Evolutionary conservation across 1,284 basidiomycete species (phyloP).

Genomic region (Flammula alnicola): DNA sequence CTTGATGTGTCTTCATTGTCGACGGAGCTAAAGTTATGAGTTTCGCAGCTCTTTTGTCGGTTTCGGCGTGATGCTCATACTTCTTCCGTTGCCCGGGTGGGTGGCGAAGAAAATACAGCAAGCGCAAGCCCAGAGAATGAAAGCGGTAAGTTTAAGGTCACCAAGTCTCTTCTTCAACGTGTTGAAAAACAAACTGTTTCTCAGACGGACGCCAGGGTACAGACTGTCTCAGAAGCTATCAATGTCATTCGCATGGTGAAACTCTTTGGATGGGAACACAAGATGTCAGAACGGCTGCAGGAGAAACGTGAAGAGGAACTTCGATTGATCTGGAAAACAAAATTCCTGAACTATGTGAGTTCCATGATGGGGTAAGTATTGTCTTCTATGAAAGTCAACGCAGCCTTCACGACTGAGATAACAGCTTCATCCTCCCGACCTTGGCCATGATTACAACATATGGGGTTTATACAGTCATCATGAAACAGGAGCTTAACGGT

Average conservation of each 20-base stretch:
- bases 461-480: slow-evolving; percentile 52
- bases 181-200: slow-evolving; percentile 27
- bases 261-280: slow-evolving; percentile 58
- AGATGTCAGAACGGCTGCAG: slow-evolving; percentile 53
- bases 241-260: slow-evolving; percentile 52
- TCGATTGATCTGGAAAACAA: slow-evolving; percentile 44
- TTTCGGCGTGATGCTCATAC: slow-evolving; percentile 47
- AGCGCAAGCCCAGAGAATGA: slow-evolving; percentile 25
- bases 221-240: slow-evolving; percentile 45
- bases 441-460: slow-evolving; percentile 71
- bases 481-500: slow-evolving; percentile 38
- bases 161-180: slow-evolving; percentile 48
- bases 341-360: slow-evolving; percentile 27
- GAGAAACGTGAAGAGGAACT: slow-evolving; percentile 64
- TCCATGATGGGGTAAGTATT: slow-evolving; percentile 2
- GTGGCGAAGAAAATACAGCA: slow-evolving; percentile 32
- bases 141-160: slow-evolving; percentile 22
- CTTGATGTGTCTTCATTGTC: not conserved
- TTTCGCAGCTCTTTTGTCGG: slow-evolving; percentile 49
- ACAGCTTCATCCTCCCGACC: slow-evolving; percentile 63
- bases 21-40: not conserved
- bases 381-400: not conserved
- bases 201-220: slow-evolving; percentile 47
- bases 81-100: slow-evolving; percentile 40
- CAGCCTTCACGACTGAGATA: slow-evolving; percentile 40